These are phyloP conservation scores for Trapa bicornis DNA, from an alignment of 345 rosid genomes.

Conservation along the genomic window DNA sequence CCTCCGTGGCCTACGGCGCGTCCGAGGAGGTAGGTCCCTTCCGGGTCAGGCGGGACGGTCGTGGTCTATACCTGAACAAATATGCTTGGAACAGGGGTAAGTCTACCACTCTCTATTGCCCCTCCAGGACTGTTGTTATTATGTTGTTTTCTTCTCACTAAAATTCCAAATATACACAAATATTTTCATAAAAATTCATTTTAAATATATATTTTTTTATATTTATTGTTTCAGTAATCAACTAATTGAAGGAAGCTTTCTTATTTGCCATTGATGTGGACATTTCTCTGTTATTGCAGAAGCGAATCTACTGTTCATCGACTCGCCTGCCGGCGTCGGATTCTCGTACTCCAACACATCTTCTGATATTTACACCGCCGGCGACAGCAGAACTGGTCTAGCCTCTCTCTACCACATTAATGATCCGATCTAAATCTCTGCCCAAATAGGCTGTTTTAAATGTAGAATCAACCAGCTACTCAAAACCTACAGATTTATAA, in stretches of 20 bases:
- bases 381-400: conserved; percentile 77
- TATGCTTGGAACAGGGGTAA: conserved; percentile 78
- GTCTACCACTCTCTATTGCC: background rate
- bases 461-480: background rate
- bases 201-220: too few relatives aligned
- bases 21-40: conserved; percentile 95
- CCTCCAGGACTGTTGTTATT: background rate
- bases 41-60: conserved; percentile 47
- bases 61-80: conserved; percentile 31
- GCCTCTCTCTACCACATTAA: background rate
- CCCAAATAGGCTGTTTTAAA: background rate
- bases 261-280: background rate
- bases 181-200: too few relatives aligned
- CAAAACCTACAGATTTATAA: background rate
- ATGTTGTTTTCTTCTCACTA: background rate
- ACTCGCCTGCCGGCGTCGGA: conserved; percentile 89
- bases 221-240: too few relatives aligned
- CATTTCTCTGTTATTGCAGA: conserved; percentile 20
- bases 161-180: too few relatives aligned
- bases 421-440: background rate
- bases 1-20: conserved; percentile 76
- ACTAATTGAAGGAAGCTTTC: too few relatives aligned
- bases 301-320: conserved; percentile 72
- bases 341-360: conserved; percentile 67
- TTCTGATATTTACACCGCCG: conserved; percentile 35